Conservation (phyloP, 108 stramenopile species). For the Skeletonema grethae region DNA sequence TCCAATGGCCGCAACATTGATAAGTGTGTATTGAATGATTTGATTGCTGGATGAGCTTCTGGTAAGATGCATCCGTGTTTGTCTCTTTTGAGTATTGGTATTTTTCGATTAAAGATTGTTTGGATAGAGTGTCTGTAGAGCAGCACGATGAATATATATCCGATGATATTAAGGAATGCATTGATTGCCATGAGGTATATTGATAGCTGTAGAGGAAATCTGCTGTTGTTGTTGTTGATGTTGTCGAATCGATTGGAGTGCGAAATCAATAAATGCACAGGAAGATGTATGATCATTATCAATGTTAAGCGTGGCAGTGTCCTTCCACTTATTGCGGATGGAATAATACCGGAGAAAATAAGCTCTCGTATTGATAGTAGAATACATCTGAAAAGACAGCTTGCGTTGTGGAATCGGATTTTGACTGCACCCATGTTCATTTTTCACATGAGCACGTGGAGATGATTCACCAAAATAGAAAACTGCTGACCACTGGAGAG, state of each 20-base stretch:
- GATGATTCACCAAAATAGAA: no score
- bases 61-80: slow-evolving; percentile 4
- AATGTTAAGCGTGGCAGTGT: slow-evolving; percentile 37
- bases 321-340: slow-evolving; percentile 38
- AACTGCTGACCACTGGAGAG: no score
- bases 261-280: slow-evolving; percentile 13
- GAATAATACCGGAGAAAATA: slow-evolving; percentile 14
- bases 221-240: neutral
- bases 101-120: slow-evolving; percentile 60
- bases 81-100: slow-evolving; percentile 36
- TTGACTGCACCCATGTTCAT: neutral
- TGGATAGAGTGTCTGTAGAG: slow-evolving; percentile 59
- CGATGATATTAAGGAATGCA: slow-evolving; percentile 23
- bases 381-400: neutral
- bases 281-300: slow-evolving; percentile 19
- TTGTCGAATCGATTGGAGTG: neutral
- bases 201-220: slow-evolving; percentile 1
- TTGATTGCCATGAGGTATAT: slow-evolving; percentile 20
- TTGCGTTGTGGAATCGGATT: neutral
- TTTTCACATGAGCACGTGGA: neutral
- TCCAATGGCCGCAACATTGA: slow-evolving; percentile 58
- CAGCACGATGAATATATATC: slow-evolving; percentile 40
- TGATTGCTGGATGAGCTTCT: slow-evolving; percentile 30
- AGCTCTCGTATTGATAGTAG: neutral
- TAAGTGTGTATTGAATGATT: slow-evolving; percentile 57